Conservation (phyloP, 2,329 filamentous ascomycete genomes). For the Dothidotthia symphoricarpi region DNA sequence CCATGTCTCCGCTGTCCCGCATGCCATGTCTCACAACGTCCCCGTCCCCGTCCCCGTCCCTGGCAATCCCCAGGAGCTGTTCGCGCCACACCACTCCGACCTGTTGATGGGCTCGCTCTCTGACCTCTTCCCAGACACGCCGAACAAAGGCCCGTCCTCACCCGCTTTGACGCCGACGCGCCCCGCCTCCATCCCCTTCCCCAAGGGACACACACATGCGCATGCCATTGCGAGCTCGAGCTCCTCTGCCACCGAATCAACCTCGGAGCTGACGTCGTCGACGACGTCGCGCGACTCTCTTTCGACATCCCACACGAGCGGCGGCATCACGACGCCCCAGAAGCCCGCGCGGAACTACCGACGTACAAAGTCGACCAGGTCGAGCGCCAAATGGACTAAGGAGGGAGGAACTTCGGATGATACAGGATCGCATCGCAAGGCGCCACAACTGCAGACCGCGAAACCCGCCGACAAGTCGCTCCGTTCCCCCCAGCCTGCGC, state of each 20-base stretch:
- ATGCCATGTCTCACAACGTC: not conserved
- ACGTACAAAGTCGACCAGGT: constrained; percentile 28
- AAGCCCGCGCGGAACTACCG: constrained; percentile 29
- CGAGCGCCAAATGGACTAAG: constrained; percentile 32
- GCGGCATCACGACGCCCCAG: constrained; percentile 23
- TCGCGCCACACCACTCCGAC: not conserved
- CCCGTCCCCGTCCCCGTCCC: not conserved
- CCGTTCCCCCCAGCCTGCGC: constrained; percentile 18
- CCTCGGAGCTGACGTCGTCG: constrained; percentile 32
- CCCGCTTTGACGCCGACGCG: constrained; percentile 13
- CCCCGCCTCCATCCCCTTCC: constrained; percentile 11
- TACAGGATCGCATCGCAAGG: constrained; percentile 25
- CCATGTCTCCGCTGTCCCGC: constrained; percentile 8
- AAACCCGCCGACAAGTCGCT: constrained; percentile 15
- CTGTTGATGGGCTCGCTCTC: not conserved
- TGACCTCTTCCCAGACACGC: constrained; percentile 3
- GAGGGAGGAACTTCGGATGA: constrained; percentile 28
- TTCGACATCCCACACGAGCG: constrained; percentile 23
- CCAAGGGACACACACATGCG: constrained; percentile 27
- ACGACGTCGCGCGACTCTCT: constrained; percentile 32
- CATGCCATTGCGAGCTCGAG: constrained; percentile 25
- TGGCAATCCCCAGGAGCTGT: not conserved
- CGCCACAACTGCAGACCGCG: constrained; percentile 20
- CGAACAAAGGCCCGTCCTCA: constrained; percentile 28
- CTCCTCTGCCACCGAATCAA: constrained; percentile 24